Evolutionary conservation across 345 rosid species (phyloP), one percentile per base, ranked within the genome.

Genomic region (Mercurialis annua): DNA sequence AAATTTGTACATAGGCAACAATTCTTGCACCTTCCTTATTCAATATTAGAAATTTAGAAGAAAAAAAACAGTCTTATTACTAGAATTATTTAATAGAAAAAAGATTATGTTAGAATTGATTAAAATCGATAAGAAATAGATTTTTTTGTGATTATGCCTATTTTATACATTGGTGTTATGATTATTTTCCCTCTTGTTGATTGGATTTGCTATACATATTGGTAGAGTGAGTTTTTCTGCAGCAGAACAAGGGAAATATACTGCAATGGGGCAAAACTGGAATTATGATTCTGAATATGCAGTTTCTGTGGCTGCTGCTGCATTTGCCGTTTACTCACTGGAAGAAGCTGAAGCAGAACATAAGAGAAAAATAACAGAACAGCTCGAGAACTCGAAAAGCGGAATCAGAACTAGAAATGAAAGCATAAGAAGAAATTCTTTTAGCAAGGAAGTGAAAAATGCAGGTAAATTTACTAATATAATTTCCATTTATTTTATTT

Each of bases 261-360:
- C 63, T 26, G 40, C 46, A 27, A 66, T 69, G 72, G 80, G 60
- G 54, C 34, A 78, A 56, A 76, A 64, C 67, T 72, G 30, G 62
- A 55, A 66, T 31, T 72, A 74, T 46, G 75, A 70, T 55, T 2
- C 55, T 2, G 85, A 83, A 74, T 80, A 73, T 40, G 85, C 86
- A 38, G 68, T 69, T 52, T 86, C 90, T 46, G 87, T 87, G 38
- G 92, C 89, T 34, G 94, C 92, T 8, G 77, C 74, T 51, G 82
- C 94, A 53, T 85, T 71, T 31, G 76, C 82, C 40, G 66, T 88
- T 29, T 56, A 33, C 71, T 70, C 83, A 2, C 40, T 68, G 18
- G 88, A 86, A 38, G 91, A 81, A 65, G 75, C 76, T 3, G 78
- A 71, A 60, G 68, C 50, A 21, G 67, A 70, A 34, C 23, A 59